phyloP scores from a whole-genome alignment of 768 basidiomycete genomes.

The Lactarius akahatsu region DNA sequence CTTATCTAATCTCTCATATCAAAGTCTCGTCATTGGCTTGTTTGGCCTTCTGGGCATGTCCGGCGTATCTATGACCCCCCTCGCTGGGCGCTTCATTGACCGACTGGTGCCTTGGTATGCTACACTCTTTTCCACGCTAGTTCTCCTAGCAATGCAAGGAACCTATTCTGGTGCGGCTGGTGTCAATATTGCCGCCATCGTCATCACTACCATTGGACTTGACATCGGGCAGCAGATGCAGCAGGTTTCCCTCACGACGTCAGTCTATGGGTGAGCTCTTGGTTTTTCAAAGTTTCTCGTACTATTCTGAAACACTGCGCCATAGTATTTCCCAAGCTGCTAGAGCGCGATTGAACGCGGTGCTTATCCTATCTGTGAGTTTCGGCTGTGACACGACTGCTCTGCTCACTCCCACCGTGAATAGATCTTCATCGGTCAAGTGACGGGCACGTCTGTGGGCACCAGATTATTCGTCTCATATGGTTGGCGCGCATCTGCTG shows the following conservation, averaged over 20 bases:
- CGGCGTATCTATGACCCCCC: slow-evolving; percentile 32
- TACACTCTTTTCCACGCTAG: slow-evolving; percentile 35
- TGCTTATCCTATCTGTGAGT: slow-evolving; percentile 24
- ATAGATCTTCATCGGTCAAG: slow-evolving; percentile 34
- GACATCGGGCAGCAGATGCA: slow-evolving; percentile 39
- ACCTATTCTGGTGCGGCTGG: slow-evolving; percentile 38
- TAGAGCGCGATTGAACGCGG: slow-evolving; percentile 21
- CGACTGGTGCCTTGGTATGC: slow-evolving; percentile 41
- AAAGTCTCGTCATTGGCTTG: slow-evolving; percentile 40
- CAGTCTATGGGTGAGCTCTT: slow-evolving; percentile 10
- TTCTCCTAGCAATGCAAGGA: slow-evolving; percentile 29
- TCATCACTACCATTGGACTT: slow-evolving; percentile 37
- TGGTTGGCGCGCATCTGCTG: slow-evolving; percentile 37
- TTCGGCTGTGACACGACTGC: neutral
- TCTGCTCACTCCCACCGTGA: neutral
- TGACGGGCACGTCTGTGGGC: slow-evolving; percentile 41
- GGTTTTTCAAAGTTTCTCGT: neutral
- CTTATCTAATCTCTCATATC: neutral
- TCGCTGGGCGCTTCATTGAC: slow-evolving; percentile 29
- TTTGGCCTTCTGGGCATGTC: slow-evolving; percentile 45
- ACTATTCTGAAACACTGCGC: neutral
- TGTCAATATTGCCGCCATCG: slow-evolving; percentile 37
- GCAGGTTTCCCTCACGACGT: slow-evolving; percentile 35
- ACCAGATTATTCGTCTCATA: slow-evolving; percentile 38
- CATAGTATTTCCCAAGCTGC: slow-evolving; percentile 13